Conservation (phyloP, 2,329 filamentous ascomycete species). For the Cytospora mali region DNA sequence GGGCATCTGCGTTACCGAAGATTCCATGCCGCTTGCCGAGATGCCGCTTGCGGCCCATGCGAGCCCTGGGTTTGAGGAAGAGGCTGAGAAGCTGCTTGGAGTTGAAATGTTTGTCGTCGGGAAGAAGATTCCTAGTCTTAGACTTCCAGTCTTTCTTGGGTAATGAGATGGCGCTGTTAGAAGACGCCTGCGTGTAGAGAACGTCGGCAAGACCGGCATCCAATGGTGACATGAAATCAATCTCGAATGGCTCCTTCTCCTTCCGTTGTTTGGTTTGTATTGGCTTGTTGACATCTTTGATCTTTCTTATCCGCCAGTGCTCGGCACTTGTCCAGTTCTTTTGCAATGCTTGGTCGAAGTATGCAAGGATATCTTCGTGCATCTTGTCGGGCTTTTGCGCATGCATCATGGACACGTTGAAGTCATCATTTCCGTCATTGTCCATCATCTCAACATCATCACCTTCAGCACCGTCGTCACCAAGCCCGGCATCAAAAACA, state of each 20-base stretch:
- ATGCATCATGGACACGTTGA: constrained; percentile 77
- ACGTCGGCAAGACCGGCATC: constrained; percentile 70
- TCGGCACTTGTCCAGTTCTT: constrained; percentile 99
- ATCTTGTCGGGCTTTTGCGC: constrained; percentile 65
- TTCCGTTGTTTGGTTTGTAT: constrained; percentile 70
- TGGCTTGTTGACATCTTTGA: constrained; percentile 76
- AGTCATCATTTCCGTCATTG: constrained; percentile 66
- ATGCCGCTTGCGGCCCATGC: constrained; percentile 68
- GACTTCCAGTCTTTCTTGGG: constrained; percentile 96
- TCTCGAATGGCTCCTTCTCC: constrained; percentile 95
- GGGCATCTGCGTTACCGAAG: constrained; percentile 45
- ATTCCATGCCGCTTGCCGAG: constrained; percentile 50
- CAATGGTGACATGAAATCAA: constrained; percentile 82
- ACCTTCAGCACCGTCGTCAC: constrained; percentile 57
- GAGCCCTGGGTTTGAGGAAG: constrained; percentile 93
- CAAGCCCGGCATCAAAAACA: constrained; percentile 67
- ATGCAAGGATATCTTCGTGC: constrained; percentile 95
- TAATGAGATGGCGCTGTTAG: constrained; percentile 78
- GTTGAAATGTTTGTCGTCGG: constrained; percentile 98
- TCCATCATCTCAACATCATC: constrained; percentile 63
- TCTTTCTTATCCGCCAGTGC: constrained; percentile 94
- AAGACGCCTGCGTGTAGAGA: constrained; percentile 79
- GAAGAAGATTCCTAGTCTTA: constrained; percentile 87
- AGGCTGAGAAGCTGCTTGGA: constrained; percentile 85
- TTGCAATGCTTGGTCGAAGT: constrained; percentile 93